Base-by-base conservation (phyloP, 2,329 filamentous ascomycete species). In the Alternaria alternata region DNA sequence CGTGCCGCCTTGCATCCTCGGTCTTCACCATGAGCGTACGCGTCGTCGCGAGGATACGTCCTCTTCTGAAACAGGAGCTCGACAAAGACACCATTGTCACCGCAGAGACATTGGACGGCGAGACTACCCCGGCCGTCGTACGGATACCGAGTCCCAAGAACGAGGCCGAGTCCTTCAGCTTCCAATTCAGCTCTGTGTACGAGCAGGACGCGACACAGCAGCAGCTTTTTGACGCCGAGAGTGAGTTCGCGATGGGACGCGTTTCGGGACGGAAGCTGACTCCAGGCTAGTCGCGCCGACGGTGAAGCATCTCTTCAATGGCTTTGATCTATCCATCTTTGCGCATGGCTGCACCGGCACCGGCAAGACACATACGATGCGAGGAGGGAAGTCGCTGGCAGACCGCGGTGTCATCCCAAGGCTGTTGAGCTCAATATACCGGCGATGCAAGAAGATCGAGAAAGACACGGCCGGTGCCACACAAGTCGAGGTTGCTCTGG, bases 301-400 rank as follows among this genome's bases (percentile, higher is more conserved):
- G 51, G 84, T 97, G 64, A 97, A 97, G 78, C 91, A 95, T 55
- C 87, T 98, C 9, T 97, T 98, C 81, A 89, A 90, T 79, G 95
- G 92, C 59, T 88, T 93, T 44, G 73, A 76, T 44, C 65, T 74
- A 42, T 96, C 93, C 11, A 87, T 97, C 58, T 97, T 97, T 75
- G 93, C 94, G 28, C 97, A 97, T 76, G 94, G 94, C 62, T 92
- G 94, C 61, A 97, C 94, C 0, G 94, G 94, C 47, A 96, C 93
- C 0, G 94, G 94, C 57, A 97, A 97, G 81, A 97, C 94, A 61
- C 92, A 97, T 80, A 97, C 94, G 3, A 97, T 97, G 93, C 89
- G 94, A 65, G 94, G 94, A 66, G 94, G 94, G 39, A 87, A 96
- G 79, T 91, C 91, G 75, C 84, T 97, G 56, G 90, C 91, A 5